phyloP scores from a whole-genome alignment of 2,329 filamentous ascomycete genomes.

The Aureobasidium sp. region DNA sequence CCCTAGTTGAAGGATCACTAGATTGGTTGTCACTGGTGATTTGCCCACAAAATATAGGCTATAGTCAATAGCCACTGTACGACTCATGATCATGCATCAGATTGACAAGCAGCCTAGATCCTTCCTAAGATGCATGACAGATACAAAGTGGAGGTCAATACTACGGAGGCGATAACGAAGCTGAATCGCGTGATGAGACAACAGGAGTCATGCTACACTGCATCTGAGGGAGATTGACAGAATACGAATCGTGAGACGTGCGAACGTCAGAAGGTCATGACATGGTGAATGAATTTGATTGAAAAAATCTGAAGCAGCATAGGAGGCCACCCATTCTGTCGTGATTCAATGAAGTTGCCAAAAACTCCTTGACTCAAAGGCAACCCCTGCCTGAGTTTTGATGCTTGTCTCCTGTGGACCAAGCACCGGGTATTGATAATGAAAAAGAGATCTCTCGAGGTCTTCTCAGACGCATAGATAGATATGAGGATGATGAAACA shows the following conservation, averaged over 20 bases:
- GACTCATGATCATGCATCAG: slow-evolving; percentile 7
- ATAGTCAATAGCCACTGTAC: not conserved
- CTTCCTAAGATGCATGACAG: not conserved
- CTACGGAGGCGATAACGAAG: not conserved
- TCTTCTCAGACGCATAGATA: not conserved
- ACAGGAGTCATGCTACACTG: not conserved
- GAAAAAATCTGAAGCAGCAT: not conserved
- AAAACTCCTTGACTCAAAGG: not conserved
- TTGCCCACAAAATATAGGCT: not conserved
- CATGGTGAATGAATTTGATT: not conserved
- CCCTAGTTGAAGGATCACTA: not conserved
- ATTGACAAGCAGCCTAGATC: not conserved
- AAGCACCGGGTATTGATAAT: slow-evolving; percentile 4
- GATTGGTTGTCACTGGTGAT: not conserved
- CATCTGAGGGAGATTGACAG: not conserved
- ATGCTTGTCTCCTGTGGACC: not conserved
- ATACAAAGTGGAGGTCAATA: not conserved
- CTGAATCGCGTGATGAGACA: slow-evolving; percentile 5
- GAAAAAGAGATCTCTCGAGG: not conserved
- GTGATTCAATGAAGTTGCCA: not conserved
- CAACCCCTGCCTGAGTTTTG: not conserved
- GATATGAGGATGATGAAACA: not conserved
- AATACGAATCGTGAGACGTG: slow-evolving; percentile 4
- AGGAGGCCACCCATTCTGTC: not conserved
- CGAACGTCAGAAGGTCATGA: not conserved